Base-by-base conservation (phyloP, 2,329 filamentous ascomycete species). In the Pseudocercospora musae region DNA sequence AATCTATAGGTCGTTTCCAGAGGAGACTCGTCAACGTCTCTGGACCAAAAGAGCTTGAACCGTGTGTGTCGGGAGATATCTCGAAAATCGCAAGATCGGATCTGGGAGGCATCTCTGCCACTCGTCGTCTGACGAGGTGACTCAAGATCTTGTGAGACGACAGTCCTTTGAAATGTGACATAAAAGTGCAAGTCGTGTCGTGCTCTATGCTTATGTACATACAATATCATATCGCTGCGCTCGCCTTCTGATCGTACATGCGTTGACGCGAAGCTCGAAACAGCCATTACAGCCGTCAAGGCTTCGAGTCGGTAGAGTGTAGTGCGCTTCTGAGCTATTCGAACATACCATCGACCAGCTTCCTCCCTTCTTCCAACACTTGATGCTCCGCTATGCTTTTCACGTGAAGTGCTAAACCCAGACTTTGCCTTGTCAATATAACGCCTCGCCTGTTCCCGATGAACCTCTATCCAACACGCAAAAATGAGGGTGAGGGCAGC, bases 141-240 rank as follows among this genome's bases (percentile, higher is more conserved):
- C 15, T 18, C 1, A 40, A 40, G n/a, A n/a, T 7, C 4, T 37
- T 37, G 4, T 18, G n/a, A 18, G 15, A 18, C 15, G n/a, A 40
- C 13, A 40, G 13, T 40, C 15, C 6, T 40, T 18, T 40, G 15
- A 0, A 8, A 40, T 18, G 15, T 40, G 37, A 18, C 7, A n/a
- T 40, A 40, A 18, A 4, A 40, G 37, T 52, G 33, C 29, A 23
- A 33, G 18, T 49, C 29, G 42, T 33, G 31, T 49, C 40, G 29
- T 40, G 15, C 23, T 48, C 40, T 49, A 33, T 58, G 54, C 40
- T 49, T 60, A 62, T 62, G 48, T 58, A 62, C 60, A 62, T 58
- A 54, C 57, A 58, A 53, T 49, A 57, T 60, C 49, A 62, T 48
- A 58, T 37, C 52, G 52, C 52, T 37, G 27, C 18, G 52, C 52